Conservation (phyloP, 495 filamentous ascomycete species). For the Stereocaulon alpinum region DNA sequence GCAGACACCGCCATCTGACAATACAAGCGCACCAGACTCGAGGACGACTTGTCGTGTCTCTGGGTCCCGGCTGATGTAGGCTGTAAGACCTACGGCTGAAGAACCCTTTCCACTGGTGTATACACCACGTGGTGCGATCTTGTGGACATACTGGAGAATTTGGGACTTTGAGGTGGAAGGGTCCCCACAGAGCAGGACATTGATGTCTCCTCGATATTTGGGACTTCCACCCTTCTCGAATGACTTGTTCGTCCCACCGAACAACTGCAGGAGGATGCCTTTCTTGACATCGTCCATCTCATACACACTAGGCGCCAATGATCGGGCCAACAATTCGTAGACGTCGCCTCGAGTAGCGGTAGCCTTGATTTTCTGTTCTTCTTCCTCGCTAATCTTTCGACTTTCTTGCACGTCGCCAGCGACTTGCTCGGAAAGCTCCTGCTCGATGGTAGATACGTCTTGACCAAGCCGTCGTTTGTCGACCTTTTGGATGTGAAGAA, state of each 20-base stretch:
- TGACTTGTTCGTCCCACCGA: conserved; percentile 96
- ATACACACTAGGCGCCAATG: conserved; percentile 88
- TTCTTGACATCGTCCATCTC: conserved; percentile 99
- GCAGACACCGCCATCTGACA: conserved; percentile 94
- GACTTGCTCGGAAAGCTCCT: conserved; percentile 66
- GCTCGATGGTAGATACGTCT: conserved; percentile 80
- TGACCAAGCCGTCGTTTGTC: conserved; percentile 89
- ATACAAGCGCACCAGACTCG: conserved; percentile 87
- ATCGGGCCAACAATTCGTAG: conserved; percentile 87
- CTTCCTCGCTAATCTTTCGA: conserved; percentile 78
- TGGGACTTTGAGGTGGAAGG: conserved; percentile 96
- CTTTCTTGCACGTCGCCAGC: conserved; percentile 68
- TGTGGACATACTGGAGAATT: conserved; percentile 85
- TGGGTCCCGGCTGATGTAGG: conserved; percentile 90
- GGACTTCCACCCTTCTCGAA: conserved; percentile 95
- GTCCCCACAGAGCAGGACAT: conserved; percentile 91
- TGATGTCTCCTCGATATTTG: conserved; percentile 94
- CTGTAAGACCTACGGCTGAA: conserved; percentile 95
- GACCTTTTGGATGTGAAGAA: conserved; percentile 89
- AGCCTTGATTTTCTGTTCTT: conserved; percentile 77
- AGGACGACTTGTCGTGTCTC: conserved; percentile 93
- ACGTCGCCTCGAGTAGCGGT: conserved; percentile 77
- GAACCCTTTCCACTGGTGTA: conserved; percentile 97
- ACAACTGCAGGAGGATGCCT: conserved; percentile 89
- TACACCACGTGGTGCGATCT: conserved; percentile 92